Evolutionary conservation across 768 basidiomycete genomes (phyloP), one percentile per base, ranked within the genome.

Genomic region (Leccinum ochraceum): DNA sequence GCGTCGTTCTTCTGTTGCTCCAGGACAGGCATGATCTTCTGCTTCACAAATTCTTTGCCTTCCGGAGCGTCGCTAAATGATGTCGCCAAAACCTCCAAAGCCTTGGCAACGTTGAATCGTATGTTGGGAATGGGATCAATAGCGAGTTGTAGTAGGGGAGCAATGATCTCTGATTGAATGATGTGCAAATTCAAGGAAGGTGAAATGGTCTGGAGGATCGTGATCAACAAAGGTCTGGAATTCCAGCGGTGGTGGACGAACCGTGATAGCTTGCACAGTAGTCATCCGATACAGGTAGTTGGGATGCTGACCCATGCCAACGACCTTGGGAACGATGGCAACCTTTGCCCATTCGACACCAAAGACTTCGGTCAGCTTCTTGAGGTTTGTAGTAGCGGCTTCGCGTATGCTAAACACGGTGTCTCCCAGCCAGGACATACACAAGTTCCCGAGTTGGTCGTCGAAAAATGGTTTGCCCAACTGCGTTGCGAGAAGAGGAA

Each of bases 211-310:
- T 98, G 60, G n/a, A 42, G 37, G 53, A 51, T 48, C 10, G 53
- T 57, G 50, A 46, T 69, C 16, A 69, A 58, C n/a, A 24, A 36
- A 13, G 30, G n/a, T 17, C 30, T 22, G n/a, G 3, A 11, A 11
- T 14, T 17, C 9, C 24, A 36, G 14, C 9, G 26, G 55, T 6
- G 16, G 56, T 34, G 51, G 57, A 76, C 88, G 63, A 73, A 98
- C 96, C 69, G 94, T 95, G 70, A 99, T 95, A 34, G 96, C 96
- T 75, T 98, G 95, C 49, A 98, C 94, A 16, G 97, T 98, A 3
- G 97, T 99, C 95, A 99, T 97, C 69, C 97, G 82, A 78, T 92
- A 97, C 28, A 98, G 82, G 75, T 98, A 98, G 74, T 98, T 99
- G 32, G 92, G 92, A 76, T 98, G 95, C 60, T 89, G 85, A 5